These are phyloP conservation scores for Hawksworthiomyces lignivorus DNA, from an alignment of 2,329 filamentous ascomycete genomes.

Conservation along the genomic window DNA sequence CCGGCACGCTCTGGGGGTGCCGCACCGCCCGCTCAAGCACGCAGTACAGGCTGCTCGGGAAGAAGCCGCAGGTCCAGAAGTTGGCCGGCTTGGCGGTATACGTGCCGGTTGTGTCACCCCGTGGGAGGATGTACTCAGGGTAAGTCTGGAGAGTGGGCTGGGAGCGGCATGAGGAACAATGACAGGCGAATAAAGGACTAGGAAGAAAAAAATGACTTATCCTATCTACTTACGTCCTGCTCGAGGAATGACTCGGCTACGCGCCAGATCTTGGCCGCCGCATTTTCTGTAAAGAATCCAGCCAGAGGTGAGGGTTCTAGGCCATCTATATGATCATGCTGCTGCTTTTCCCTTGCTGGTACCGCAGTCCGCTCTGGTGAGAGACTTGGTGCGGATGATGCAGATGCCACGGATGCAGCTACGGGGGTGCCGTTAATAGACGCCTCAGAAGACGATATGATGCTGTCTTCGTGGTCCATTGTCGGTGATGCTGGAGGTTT, in stretches of 20 bases:
- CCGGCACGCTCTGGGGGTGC: constrained; percentile 19
- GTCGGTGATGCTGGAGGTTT: not conserved
- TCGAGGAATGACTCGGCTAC: constrained; percentile 9
- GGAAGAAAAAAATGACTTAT: not conserved
- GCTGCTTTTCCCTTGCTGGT: not conserved
- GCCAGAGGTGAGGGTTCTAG: constrained; percentile 1
- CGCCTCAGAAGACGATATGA: not conserved
- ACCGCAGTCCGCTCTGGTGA: too few species aligned
- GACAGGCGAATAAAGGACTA: too few species aligned
- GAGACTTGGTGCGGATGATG: too few species aligned
- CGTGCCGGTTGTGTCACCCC: constrained; percentile 2
- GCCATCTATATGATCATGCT: not conserved
- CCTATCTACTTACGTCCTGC: not conserved
- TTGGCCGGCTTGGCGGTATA: constrained; percentile 16
- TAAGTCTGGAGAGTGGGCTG: constrained; percentile 6
- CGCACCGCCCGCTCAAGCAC: constrained; percentile 26
- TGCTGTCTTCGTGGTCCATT: constrained; percentile 1
- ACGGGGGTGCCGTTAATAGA: not conserved
- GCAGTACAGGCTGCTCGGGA: constrained; percentile 28
- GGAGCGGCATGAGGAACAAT: not conserved
- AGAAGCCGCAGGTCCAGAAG: constrained; percentile 37
- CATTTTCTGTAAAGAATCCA: constrained; percentile 8
- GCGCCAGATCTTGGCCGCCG: constrained; percentile 11
- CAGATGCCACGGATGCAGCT: too few species aligned
- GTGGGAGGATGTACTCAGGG: constrained; percentile 8